phyloP scores from a whole-genome alignment of 2,329 filamentous ascomycete species.

The Metarhizium album region DNA sequence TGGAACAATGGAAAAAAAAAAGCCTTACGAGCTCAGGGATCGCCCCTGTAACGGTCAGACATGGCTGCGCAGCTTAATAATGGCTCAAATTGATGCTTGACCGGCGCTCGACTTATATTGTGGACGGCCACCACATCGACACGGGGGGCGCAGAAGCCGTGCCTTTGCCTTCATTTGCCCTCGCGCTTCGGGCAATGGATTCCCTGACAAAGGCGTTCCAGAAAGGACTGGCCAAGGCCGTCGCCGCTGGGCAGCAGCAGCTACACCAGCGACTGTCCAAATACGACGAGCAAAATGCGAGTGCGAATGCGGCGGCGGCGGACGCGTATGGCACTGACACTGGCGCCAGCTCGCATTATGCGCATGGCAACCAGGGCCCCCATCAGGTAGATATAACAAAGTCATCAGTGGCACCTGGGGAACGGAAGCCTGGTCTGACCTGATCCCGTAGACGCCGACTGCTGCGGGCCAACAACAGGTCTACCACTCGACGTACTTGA shows the following conservation, averaged over 20 bases:
- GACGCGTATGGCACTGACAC: not conserved
- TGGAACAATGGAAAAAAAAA: too few relatives aligned
- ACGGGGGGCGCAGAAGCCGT: not conserved
- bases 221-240: conserved; percentile 9
- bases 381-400: not conserved
- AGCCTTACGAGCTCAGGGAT: not conserved
- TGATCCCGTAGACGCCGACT: not conserved
- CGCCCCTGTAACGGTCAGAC: not conserved
- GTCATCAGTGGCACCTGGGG: too few relatives aligned
- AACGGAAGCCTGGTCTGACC: not conserved
- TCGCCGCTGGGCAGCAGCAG: conserved; percentile 10
- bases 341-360: not conserved
- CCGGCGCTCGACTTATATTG: not conserved
- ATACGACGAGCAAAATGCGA: conserved; percentile 2
- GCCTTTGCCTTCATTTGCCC: not conserved
- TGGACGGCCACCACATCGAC: not conserved
- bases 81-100: not conserved
- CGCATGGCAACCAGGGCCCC: not conserved
- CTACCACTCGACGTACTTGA: not conserved
- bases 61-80: not conserved
- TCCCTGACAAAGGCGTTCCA: conserved; percentile 9
- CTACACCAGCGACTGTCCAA: conserved; percentile 9
- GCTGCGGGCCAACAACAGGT: not conserved
- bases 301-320: not conserved
- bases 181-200: conserved; percentile 7